phyloP scores from a whole-genome alignment of 805 yeast species.

The Myxozyma monticola region DNA sequence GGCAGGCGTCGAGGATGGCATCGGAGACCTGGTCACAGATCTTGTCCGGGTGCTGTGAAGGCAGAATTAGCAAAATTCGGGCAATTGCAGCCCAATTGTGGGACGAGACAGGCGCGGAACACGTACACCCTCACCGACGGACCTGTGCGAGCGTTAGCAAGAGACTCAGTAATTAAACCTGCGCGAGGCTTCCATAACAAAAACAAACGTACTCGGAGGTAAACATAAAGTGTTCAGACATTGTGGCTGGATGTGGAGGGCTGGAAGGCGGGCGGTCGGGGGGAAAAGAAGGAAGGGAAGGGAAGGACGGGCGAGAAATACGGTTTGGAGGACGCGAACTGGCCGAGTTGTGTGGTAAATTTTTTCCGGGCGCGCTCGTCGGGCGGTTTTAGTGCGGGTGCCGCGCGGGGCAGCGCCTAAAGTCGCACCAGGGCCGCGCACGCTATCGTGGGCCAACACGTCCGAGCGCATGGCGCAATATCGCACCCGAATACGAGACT shows the following conservation, averaged over 20 bases:
- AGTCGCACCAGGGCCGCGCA: too few relatives aligned
- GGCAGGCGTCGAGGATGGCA: conserved; percentile 97
- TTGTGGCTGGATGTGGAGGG: conserved; percentile 27
- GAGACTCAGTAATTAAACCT: conserved; percentile 1
- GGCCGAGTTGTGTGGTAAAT: too few relatives aligned
- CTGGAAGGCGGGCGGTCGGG: neutral
- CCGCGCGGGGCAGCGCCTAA: too few relatives aligned
- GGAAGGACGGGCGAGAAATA: neutral
- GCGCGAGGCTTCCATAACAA: neutral
- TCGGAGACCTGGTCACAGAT: conserved; percentile 97
- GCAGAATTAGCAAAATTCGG: neutral
- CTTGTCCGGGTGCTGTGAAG: conserved; percentile 45
- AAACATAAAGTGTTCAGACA: conserved; percentile 53
- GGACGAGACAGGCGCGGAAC: neutral
- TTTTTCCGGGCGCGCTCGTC: neutral
- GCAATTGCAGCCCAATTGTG: neutral
- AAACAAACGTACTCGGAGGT: conserved; percentile 53
- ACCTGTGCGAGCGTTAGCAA: conserved; percentile 29
- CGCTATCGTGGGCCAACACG: too few relatives aligned
- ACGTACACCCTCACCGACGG: conserved; percentile 63
- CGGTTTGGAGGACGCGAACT: conserved; percentile 1
- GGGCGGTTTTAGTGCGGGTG: neutral
- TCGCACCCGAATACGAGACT: too few relatives aligned
- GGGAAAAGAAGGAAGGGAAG: neutral
- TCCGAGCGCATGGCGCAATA: too few relatives aligned